Base-by-base conservation (phyloP, 1,284 basidiomycete genomes). In the Rugosomyces carneus region DNA sequence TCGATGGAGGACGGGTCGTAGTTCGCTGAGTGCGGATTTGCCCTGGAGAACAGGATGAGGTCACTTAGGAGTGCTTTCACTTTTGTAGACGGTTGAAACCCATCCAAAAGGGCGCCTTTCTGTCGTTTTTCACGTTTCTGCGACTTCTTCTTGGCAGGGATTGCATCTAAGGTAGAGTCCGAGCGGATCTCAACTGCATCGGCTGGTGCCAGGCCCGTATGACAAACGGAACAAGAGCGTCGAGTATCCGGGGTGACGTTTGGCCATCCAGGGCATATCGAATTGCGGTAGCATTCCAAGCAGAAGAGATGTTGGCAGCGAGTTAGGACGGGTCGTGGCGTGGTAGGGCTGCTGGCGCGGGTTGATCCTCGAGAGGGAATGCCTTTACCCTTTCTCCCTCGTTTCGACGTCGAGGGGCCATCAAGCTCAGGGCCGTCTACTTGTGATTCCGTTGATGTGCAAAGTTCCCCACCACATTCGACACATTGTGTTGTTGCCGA, bases 241-340 rank as follows among this genome's bases (percentile, higher is more conserved):
- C 67, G 69, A 16, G 67, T 62, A 37, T 85, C 80, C 4, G 75
- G 66, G 11, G 75, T 56, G 19, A 80, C 75, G 50, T 84, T 79
- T 2, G 91, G 87, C 84, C 88, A 96, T 29, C 79, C 79, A 9
- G 90, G 78, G 55, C 78, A 93, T 24, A 88, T 75, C 32, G 76
- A 78, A 48, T 71, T 68, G 40, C 83, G 80, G 74, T 92, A 96
- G 67, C 93, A 97, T 15, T 67, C 68, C 6, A 84, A 59, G 60
- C 93, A 97, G 64, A 90, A 94, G 24, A 98, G 72, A 64, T 99
- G 96, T 59, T 93, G 89, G 65, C 96, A 99, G 47, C 86, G 80
- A 5, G 96, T 97, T 57, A 99, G 66, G 40, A 96, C 67, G 2
- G 81, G 75, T 15, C 73, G 76, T 3, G 74, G 70, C 9, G 61